Percentiles rank a stretch among this genome's conserved stretches.
Evolutionary conservation across 345 rosid genomes (phyloP).

Genomic region (Gossypium arboreum): DNA sequence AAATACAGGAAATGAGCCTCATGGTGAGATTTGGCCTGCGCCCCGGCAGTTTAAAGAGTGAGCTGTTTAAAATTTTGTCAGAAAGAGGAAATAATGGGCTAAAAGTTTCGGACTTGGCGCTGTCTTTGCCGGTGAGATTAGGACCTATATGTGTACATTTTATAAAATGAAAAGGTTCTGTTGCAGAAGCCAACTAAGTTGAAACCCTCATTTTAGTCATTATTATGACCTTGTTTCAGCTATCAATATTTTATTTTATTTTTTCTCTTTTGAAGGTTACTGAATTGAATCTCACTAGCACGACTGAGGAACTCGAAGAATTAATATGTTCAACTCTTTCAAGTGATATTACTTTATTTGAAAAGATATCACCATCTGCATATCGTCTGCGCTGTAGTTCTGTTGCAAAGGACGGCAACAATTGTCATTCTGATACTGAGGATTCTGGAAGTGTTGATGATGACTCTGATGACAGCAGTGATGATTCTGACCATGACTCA

Average conservation of each 20-base stretch:
- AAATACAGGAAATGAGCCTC: conserved; percentile 63
- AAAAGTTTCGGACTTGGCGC: conserved; percentile 69
- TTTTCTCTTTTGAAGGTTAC: conserved; percentile 44
- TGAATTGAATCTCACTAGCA: conserved; percentile 55
- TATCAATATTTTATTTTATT: neutral
- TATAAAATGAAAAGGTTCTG: neutral
- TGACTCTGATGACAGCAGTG: conserved; percentile 43
- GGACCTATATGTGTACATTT: neutral
- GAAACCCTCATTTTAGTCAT: neutral
- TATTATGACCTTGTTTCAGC: neutral
- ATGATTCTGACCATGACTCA: conserved; percentile 56
- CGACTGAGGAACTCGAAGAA: conserved; percentile 60
- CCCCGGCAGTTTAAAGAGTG: conserved; percentile 77
- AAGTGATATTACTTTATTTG: conserved; percentile 91
- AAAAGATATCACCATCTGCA: conserved; percentile 73
- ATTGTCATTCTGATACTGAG: conserved; percentile 61
- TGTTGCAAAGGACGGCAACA: conserved; percentile 42
- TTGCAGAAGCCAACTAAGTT: neutral
- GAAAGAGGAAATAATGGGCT: conserved; percentile 70
- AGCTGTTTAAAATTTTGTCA: conserved; percentile 59
- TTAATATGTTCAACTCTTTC: conserved; percentile 73
- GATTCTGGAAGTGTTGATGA: conserved; percentile 87
- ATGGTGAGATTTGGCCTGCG: conserved; percentile 69
- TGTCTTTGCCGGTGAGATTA: conserved; percentile 46
- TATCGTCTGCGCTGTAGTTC: conserved; percentile 70